These are phyloP conservation scores for Fraxinus xanthoxyloides DNA, from an alignment of 305 asterid genomes.

Conservation along the genomic window DNA sequence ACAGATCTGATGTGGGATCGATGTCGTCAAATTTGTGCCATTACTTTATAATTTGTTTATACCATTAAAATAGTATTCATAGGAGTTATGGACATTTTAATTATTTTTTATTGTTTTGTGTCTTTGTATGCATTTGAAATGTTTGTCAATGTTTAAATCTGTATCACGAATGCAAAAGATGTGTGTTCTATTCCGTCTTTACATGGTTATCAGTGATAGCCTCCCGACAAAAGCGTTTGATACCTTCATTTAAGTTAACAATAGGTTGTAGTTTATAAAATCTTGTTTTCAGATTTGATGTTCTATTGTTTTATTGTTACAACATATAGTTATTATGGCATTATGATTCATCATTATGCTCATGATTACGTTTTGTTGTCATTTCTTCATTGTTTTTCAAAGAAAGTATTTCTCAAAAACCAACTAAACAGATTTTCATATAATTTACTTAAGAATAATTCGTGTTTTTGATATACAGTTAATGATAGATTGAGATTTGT, in stretches of 20 bases:
- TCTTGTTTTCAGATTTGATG: neutral
- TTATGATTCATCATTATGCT: neutral
- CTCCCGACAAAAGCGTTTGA: neutral
- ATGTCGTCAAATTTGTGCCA: neutral
- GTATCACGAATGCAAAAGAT: neutral
- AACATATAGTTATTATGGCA: neutral
- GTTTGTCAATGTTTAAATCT: neutral
- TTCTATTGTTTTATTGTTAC: neutral
- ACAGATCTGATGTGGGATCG: conserved; percentile 6
- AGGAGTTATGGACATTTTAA: neutral
- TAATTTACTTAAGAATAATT: neutral
- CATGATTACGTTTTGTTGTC: neutral
- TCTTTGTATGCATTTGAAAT: neutral
- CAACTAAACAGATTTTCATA: neutral
- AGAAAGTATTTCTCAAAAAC: neutral
- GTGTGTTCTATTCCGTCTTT: neutral
- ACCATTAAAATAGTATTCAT: neutral
- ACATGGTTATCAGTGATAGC: neutral
- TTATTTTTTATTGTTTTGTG: neutral
- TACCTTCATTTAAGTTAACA: neutral
- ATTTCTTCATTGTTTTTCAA: neutral
- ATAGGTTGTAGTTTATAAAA: neutral
- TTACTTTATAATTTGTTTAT: neutral
- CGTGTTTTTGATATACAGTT: neutral
- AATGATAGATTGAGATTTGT: neutral